phyloP scores from a whole-genome alignment of 1,284 basidiomycete genomes.

The Phaffia rhodozyma region DNA sequence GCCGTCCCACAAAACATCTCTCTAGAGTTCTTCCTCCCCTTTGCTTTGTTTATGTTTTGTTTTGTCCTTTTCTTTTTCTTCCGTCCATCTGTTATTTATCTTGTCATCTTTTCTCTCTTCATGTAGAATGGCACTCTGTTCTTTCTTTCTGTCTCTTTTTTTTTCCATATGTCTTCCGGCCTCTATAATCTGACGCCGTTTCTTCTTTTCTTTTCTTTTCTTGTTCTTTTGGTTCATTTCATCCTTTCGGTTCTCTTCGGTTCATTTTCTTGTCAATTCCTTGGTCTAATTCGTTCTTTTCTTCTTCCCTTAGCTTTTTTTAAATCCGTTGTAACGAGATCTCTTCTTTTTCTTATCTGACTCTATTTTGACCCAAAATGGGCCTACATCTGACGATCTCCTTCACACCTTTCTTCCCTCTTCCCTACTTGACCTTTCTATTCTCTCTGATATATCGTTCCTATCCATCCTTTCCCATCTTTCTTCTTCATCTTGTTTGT shows the following conservation, averaged over 20 bases:
- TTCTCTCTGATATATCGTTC: background rate
- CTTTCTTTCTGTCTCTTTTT: background rate
- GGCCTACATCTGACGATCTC: too few species aligned
- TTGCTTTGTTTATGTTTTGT: background rate
- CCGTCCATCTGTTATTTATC: background rate
- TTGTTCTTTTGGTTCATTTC: background rate
- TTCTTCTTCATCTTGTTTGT: background rate
- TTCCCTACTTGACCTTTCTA: background rate
- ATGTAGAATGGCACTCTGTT: background rate
- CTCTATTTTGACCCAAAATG: too few species aligned
- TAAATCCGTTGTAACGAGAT: too few species aligned
- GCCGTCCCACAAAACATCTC: background rate
- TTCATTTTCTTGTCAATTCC: background rate
- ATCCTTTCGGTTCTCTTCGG: background rate
- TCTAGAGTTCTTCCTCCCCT: background rate
- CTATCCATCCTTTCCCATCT: background rate
- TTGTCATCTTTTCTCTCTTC: background rate
- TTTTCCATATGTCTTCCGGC: background rate
- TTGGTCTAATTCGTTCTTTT: background rate
- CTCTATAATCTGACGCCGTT: background rate
- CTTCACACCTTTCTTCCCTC: background rate
- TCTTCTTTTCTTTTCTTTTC: background rate
- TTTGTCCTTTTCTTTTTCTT: background rate
- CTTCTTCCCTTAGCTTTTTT: background rate
- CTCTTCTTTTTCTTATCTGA: too few species aligned